Base-by-base conservation (phyloP, 2,329 filamentous ascomycete genomes). In the Lasiodiplodia gonubiensis region DNA sequence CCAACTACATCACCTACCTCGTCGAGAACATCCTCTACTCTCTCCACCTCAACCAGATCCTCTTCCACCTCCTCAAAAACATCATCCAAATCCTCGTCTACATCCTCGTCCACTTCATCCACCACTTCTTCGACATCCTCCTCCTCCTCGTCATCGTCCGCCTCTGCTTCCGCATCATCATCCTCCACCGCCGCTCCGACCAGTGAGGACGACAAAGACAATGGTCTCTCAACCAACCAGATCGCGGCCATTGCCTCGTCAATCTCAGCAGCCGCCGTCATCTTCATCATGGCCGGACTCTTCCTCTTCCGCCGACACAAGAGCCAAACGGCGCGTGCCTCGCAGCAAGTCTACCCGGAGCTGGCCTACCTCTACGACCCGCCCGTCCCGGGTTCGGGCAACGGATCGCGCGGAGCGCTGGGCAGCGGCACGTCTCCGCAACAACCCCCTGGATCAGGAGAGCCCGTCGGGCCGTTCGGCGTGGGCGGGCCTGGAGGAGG, bases 221-320 rank as follows among this genome's bases (percentile, higher is more conserved):
- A 21, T 46, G 42, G 42, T 72, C 37, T 73, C 71, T 67, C 67
- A 76, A 48, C 73, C 70, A 3, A 72, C 1, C 76, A 78, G 68
- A 78, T 76, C 6, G 77, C 75, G 14, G 77, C 76, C 42, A 74
- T 79, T 30, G 77, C 75, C 23, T 70, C 78, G 33, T 76, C 74
- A 37, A 74, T 75, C 16, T 74, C 75, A 10, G 74, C 75, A 33
- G 75, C 74, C 49, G 64, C 77, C 46, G 68, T 79, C 39, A 70
- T 80, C 46, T 75, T 76, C 25, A 69, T 77, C 23, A 70, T 79
- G 33, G 76, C 75, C 35, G 74, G 72, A 3, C 27, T 77, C 27
- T 76, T 77, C 67, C 59, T 80, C 33, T 72, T 71, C 61, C 76
- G 76, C 21, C 76, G 77, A 57, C 54, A 37, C 54, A 35, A 51